Evolutionary conservation across 306 rosid species (phyloP), one percentile per base, ranked within the genome.

Genomic region (Fragaria vesca): DNA sequence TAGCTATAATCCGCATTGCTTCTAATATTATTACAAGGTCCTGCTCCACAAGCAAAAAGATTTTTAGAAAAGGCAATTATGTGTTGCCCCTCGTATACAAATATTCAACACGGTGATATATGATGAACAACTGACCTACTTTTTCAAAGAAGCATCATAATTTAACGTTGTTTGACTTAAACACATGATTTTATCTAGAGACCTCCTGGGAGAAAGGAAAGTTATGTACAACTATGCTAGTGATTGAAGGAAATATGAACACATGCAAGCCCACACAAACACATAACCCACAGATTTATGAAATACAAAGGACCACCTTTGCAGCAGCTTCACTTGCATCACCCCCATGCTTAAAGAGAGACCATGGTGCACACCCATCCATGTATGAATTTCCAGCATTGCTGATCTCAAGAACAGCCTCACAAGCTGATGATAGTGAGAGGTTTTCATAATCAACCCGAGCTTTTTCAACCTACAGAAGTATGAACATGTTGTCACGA

Each of bases 351-450:
- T 91, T 95, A 85, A 95, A 95, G 74, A 88, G 96, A 80, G 91
- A 92, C 98, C 98, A 92, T 8, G 97, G 97, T 1, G 98, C 97
- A 66, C 82, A 90, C 58, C 87, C 97, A 75, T 94, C 91, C 92
- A 95, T 89, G 83, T 90, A 92, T 55, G 77, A 83, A 83, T 95
- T 95, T 72, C 98, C 98, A 45, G 83, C 91, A 89, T 90, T 89
- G 30, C 95, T 94, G 36, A 95, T 92, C 86, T 91, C 97, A 66
- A 92, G 71, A 73, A 92, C 89, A 83, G 95, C 90, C 86, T 92
- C 98, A 82, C 97, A 92, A 74, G 98, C 98, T 18, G 93, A 87
- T 66, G 98, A 89, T 74, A 89, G 70, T 24, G 92, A 81, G 78
- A 94, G 97, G 46, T 83, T 81, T 86, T 84, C 97, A 71, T 90